These are phyloP conservation scores for Boletus edulis DNA, from an alignment of 768 basidiomycete genomes.

Conservation along the genomic window DNA sequence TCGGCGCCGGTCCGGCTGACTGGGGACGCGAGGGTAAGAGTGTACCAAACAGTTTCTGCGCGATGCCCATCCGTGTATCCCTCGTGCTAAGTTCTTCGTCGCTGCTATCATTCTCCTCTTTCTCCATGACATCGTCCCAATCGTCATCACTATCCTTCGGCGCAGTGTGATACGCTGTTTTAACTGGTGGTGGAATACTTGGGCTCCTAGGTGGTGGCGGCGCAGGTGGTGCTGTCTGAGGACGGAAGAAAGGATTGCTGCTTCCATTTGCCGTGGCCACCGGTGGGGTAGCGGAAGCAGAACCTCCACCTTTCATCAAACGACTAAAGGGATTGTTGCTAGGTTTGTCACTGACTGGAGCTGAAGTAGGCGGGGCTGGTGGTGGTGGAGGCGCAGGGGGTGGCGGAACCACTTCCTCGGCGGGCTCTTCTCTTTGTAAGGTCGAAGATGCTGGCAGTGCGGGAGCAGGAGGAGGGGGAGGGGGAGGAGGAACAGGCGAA, in stretches of 20 bases:
- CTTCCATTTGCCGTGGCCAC: constrained; percentile 39
- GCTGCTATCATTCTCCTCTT: constrained; percentile 64
- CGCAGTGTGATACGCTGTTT: constrained; percentile 60
- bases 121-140: constrained; percentile 83
- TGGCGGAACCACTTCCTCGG: constrained; percentile 28
- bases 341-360: constrained; percentile 44
- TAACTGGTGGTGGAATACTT: constrained; percentile 45
- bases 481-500: constrained; percentile 39
- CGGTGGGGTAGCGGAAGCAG: constrained; percentile 22
- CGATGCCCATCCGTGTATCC: constrained; percentile 65
- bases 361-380: constrained; percentile 25
- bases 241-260: constrained; percentile 76
- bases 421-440: constrained; percentile 9
- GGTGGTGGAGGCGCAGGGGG: constrained; percentile 29
- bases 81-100: constrained; percentile 79
- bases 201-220: constrained; percentile 38
- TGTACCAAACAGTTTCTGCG: constrained; percentile 74
- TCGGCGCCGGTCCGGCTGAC: constrained; percentile 44
- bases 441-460: constrained; percentile 28
- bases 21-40: constrained; percentile 60
- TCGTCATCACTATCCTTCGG: constrained; percentile 65
- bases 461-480: constrained; percentile 17
- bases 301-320: constrained; percentile 46
- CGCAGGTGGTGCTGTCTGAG: constrained; percentile 40
- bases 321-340: constrained; percentile 82